Conservation (phyloP, 169 alveolate genomes). For the Babesia bovis region DNA sequence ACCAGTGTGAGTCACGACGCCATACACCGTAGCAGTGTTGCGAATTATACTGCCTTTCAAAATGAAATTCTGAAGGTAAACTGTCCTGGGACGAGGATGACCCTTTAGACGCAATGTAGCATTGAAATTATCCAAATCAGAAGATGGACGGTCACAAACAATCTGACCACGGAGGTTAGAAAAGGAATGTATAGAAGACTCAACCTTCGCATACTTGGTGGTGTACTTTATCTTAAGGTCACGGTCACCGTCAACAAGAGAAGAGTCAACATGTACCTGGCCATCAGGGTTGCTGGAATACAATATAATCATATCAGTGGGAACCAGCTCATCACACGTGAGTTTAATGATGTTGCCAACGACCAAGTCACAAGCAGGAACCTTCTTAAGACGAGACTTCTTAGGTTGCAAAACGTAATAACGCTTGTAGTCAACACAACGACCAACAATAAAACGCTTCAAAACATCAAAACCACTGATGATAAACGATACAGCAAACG, state of each 20-base stretch:
- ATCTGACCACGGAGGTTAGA: constrained; percentile 73
- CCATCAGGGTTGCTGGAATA: constrained; percentile 76
- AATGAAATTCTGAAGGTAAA: constrained; percentile 70
- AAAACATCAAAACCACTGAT: constrained; percentile 63
- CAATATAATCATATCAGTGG: constrained; percentile 74
- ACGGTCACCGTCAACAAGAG: constrained; percentile 71
- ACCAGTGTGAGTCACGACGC: constrained; percentile 77
- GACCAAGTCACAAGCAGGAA: constrained; percentile 65
- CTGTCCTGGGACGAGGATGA: constrained; percentile 75
- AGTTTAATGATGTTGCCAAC: constrained; percentile 78
- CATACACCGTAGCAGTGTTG: constrained; percentile 74
- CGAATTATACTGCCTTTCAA: constrained; percentile 75
- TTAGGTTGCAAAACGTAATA: constrained; percentile 69
- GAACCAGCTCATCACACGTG: constrained; percentile 75
- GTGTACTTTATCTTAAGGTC: constrained; percentile 72
- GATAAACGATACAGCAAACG: constrained; percentile 66
- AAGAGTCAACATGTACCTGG: constrained; percentile 70
- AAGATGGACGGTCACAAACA: constrained; percentile 74
- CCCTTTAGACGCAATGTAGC: constrained; percentile 76
- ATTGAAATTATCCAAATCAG: constrained; percentile 73
- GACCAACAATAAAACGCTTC: constrained; percentile 68
- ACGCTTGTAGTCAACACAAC: constrained; percentile 68
- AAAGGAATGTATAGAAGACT: constrained; percentile 72
- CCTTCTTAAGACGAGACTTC: constrained; percentile 62
- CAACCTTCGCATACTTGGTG: constrained; percentile 72